phyloP scores from a whole-genome alignment of 495 filamentous ascomycete species.

The Cryomyces antarcticus region DNA sequence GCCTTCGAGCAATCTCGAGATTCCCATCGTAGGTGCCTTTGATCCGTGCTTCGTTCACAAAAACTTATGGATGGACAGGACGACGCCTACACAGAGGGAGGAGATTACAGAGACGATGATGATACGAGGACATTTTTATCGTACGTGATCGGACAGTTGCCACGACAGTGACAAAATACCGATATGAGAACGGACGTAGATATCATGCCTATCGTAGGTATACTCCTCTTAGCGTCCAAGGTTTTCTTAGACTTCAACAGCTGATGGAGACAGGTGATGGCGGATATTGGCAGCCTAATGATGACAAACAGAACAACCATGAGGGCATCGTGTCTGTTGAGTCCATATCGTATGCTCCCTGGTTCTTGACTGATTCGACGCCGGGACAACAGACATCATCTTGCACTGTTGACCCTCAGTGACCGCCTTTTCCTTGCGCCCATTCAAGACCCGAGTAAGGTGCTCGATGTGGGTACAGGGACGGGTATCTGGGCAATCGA shows the following conservation, averaged over 20 bases:
- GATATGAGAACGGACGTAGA: constrained; percentile 15
- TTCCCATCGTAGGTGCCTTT: too few species aligned
- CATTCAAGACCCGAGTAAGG: constrained; percentile 10
- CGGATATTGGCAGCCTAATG: constrained; percentile 5
- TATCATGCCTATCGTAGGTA: constrained; percentile 9
- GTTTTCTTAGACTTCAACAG: too few species aligned
- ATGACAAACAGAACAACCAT: constrained; percentile 35
- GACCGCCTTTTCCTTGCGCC: constrained; percentile 15
- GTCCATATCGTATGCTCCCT: too few species aligned
- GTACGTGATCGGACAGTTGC: constrained; percentile 3
- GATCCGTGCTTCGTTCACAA: too few species aligned
- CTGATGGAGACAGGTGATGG: background rate
- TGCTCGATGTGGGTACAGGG: constrained; percentile 18
- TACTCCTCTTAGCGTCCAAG: too few species aligned
- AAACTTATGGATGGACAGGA: too few species aligned
- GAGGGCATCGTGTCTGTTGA: background rate
- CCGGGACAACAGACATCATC: constrained; percentile 8
- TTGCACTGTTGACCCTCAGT: constrained; percentile 11
- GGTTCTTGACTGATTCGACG: too few species aligned
- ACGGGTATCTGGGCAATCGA: constrained; percentile 18
- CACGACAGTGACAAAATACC: constrained; percentile 11
- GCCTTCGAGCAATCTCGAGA: too few species aligned
- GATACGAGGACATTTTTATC: too few species aligned
- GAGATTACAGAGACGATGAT: too few species aligned
- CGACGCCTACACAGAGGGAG: too few species aligned